These are phyloP conservation scores for Kazachstania taianensis DNA, from an alignment of 805 yeast genomes.

Conservation along the genomic window DNA sequence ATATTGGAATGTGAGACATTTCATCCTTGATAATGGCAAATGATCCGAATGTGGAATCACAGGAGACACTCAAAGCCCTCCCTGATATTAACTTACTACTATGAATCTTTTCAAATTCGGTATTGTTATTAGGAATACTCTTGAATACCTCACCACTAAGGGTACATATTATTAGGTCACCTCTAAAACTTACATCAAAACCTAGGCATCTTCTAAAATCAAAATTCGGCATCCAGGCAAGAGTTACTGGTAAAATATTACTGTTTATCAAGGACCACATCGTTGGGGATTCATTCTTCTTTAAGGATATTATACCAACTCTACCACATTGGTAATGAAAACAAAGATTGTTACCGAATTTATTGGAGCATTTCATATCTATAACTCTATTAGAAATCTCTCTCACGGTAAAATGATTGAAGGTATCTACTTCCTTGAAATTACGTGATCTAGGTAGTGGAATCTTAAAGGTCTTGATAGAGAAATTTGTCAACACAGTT, in stretches of 20 bases:
- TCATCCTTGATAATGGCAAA: constrained; percentile 63
- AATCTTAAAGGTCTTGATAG: constrained; percentile 42
- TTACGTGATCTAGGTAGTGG: constrained; percentile 25
- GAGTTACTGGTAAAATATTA: constrained; percentile 36
- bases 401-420: constrained; percentile 29
- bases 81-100: constrained; percentile 30
- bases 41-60: constrained; percentile 55
- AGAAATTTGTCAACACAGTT: constrained; percentile 48
- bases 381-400: constrained; percentile 23
- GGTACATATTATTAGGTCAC: constrained; percentile 59
- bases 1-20: constrained; percentile 45
- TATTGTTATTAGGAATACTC: constrained; percentile 4
- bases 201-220: constrained; percentile 43
- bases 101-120: constrained; percentile 15
- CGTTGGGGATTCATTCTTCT: constrained; percentile 13
- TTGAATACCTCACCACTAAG: constrained; percentile 57
- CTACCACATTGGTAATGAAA: constrained; percentile 54
- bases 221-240: constrained; percentile 52
- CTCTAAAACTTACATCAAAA: constrained; percentile 58
- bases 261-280: constrained; percentile 30
- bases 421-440: constrained; percentile 22
- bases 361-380: constrained; percentile 25
- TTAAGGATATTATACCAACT: constrained; percentile 30
- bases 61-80: constrained; percentile 40
- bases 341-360: constrained; percentile 35